Base-by-base conservation (phyloP, 2,329 filamentous ascomycete genomes). In the Paracamarosporium sp. region DNA sequence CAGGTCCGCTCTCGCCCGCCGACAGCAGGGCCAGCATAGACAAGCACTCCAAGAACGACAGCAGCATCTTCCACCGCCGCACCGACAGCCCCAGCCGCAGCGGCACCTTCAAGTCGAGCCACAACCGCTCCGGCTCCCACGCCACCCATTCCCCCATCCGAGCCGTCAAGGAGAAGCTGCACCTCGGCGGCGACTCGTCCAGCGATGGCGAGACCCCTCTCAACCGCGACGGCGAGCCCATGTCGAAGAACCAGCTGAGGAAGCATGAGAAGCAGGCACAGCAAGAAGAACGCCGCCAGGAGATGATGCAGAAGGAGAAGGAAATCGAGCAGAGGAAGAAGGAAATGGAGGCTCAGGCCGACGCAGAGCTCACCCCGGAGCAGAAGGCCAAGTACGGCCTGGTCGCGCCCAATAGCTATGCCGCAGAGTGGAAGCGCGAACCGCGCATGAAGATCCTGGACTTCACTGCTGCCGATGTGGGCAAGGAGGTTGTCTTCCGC, bases 401-500 rank as follows among this genome's bases (percentile, higher is more conserved):
- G 22, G 67, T 86, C 40, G 82, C 83, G 3, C 76, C 88, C 63
- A 85, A 88, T 73, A 83, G 83, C 72, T 88, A 83, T 61, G 80
- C 86, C 15, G 80, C 80, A 58, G 78, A 81, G 55, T 79, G 80
- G 72, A 76, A 81, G 57, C 72, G 80, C 48, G 76, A 85, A 61
- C 66, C 76, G 3, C 81, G 84, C 13, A 70, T 80, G 53, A 76
- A 81, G 24, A 76, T 89, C 17, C 79, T 82, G 13, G 78, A 82
- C 40, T 80, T 89, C 50, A 81, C 79, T 5, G 71, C 78, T 3
- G 77, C 78, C n/a, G 77, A 83, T 56, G 80, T 83, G 20, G 89
- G 88, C 31, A 79, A 87, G 65, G 80, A 85, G 61, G 81, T 92
- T 48, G 78, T 80, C 54, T 92, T 93, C 78, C 86, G 87, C 38